Conservation (phyloP, 371 early-diverging fungal genomes). For the Mitosporidium daphniae region DNA sequence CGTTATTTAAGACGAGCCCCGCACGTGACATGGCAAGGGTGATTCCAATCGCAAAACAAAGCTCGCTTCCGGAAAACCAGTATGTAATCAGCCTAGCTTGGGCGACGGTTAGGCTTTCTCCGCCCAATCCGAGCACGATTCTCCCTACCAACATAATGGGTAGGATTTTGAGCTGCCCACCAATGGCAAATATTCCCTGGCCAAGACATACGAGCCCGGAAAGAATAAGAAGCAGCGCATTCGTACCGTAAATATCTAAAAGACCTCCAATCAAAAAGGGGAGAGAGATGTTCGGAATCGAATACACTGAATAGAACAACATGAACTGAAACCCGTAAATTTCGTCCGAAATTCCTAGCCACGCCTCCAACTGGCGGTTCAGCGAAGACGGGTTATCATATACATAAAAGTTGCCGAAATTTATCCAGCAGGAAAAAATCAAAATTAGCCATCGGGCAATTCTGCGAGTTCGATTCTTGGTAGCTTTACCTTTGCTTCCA, state of each 20-base stretch:
- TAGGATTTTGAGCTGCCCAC: conserved; percentile 3
- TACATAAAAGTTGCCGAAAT: no score
- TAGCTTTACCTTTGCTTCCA: no score
- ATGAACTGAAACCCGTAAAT: conserved; percentile 3
- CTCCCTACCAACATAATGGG: conserved; percentile 5
- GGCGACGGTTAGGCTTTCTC: conserved; percentile 7
- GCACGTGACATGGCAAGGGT: conserved; percentile 4
- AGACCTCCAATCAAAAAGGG: conserved; percentile 5
- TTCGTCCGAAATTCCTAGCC: no score
- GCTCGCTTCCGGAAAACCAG: conserved; percentile 5
- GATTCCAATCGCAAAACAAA: conserved; percentile 5
- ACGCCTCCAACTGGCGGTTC: no score
- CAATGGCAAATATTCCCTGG: conserved; percentile 4
- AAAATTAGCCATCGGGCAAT: no score
- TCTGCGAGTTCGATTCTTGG: no score
- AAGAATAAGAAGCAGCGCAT: conserved; percentile 3
- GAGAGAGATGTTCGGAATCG: conserved; percentile 7
- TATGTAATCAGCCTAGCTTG: conserved; percentile 5
- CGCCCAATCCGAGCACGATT: conserved; percentile 8
- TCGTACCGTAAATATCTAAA: not conserved
- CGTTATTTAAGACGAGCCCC: conserved; percentile 6
- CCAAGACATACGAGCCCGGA: conserved; percentile 6
- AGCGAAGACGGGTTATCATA: no score
- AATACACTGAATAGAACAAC: conserved; percentile 7
- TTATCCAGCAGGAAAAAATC: no score